Evolutionary conservation across 2,329 filamentous ascomycete species (phyloP), one percentile per base, ranked within the genome.

Genomic region (Triangularia setosa): DNA sequence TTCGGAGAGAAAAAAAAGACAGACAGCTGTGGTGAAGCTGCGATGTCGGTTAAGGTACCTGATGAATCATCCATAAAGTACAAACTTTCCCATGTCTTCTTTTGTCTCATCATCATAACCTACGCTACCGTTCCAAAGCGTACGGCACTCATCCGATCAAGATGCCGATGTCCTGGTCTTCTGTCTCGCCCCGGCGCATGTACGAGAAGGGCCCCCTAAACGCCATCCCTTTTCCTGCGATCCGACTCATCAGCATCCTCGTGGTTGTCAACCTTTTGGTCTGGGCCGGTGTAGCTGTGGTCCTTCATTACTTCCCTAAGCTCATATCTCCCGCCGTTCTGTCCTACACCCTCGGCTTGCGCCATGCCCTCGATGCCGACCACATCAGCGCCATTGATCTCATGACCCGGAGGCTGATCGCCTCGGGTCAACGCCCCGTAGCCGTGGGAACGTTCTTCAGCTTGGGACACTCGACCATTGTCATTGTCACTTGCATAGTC

Each of bases 281-380:
- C 48, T 88, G 86, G 86, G 77, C 79, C 58, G 78, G 77, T 12
- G 78, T 79, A 23, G 85, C 79, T 64, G 75, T 87, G 4, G 78
- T 86, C 21, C 78, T 87, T 18, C 80, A 78, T 68, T 81, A 79
- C 69, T 79, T 85, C 73, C 80, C 84, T 0, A 79, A 82, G 0
- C 84, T 97, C 66, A 86, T 93, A 56, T 90, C 90, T 1, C 89
- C 93, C 2, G 91, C 93, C 1, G 87, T 93, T 1, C 84, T 97
- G 0, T 89, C 93, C 23, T 97, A 96, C 76, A 92, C 92, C 0
- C 84, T 98, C 11, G 94, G 94, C 2, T 84, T 98, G 12, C 90
- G 94, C 52, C 94, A 98, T 80, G 94, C 94, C n/a, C 86, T 98
- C 54, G 95, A 98, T 73, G 95, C 94, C n/a, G 94, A 98, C 77